Base-by-base conservation (phyloP, 2,329 filamentous ascomycete genomes). In the Fusarium falciforme region DNA sequence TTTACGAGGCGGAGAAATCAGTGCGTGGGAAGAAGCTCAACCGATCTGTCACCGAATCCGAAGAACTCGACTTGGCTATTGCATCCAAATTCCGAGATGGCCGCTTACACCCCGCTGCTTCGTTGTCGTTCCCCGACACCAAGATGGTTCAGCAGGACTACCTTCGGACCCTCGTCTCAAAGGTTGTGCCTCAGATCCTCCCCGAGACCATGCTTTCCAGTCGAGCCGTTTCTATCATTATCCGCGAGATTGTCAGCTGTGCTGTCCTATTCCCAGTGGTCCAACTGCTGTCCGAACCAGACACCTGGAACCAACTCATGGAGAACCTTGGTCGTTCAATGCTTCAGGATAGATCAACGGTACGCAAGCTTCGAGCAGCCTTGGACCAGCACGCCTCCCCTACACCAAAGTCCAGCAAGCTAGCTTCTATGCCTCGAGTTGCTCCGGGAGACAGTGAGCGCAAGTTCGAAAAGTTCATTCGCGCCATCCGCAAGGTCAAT, bases 221-320 rank as follows among this genome's bases (percentile, higher is more conserved):
- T 80, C 89, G 94, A 70, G 91, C 94, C 47, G 95, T 98, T 9
- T 90, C 90, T 35, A 93, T 92, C 38, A 86, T 99, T 63, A 89
- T 98, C 68, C 92, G 93, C 76, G 97, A 99, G 84, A 92, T 99
- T 70, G 90, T 98, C n/a, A 89, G 94, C 25, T 98, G 96, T 82
- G 94, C 94, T n/a, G 92, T 99, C 42, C 85, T 99, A 40, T 92
- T 91, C 47, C 96, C 96, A 1, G 85, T 97, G 25, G 88, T 98
- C 80, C 91, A 93, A 77, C 86, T 95, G 71, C 85, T 99, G 20
- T 90, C 94, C 6, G 96, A 99, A 76, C 95, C 97, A 2, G 97
- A 99, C 84, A 97, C 93, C 10, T 99, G 96, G 96, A 98, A 99
- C 79, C 95, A 98, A 82, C 83, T 98, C 68, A 94, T 98, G 88